Evolutionary conservation across 2,329 filamentous ascomycete genomes (phyloP), one percentile per base, ranked within the genome.

Genomic region (Alternaria gansuensis): DNA sequence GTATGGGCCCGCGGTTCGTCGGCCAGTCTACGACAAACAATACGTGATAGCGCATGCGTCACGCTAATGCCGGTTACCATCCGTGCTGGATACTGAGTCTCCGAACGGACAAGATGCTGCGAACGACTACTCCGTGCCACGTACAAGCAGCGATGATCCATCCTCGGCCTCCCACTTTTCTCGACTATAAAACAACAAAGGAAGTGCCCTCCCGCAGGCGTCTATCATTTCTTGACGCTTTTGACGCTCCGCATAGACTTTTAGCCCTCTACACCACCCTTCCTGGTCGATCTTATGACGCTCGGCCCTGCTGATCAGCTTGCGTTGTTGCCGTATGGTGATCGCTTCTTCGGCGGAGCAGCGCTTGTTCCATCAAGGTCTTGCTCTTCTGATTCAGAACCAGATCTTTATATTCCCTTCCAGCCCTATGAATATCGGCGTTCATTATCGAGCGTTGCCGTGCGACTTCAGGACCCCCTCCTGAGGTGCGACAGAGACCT

Each of bases 401-500:
- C 64, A 31, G 64, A 68, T 31, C 54, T 60, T 11, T 62, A 60
- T 23, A 11, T 55, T 23, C 57, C 21, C 40, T 52, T 43, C 31
- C 34, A 44, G 40, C 39, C 34, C 43, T 45, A 40, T 45, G 54
- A 28, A 26, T 48, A 23, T 48, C 57, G 23, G 26, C 61, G n/a
- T 33, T 55, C 24, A n/a, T 40, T 58, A 8, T 34, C 57, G 23
- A 62, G 43, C 29, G 21, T 43, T 6, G 48, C 53, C n/a, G 24
- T 57, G 5, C 65, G 54, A 23, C 63, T 75, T 13, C 60, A 64
- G n/a, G 65, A 74, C 51, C 68, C 66, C 5, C 51, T 51, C 26
- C 14, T 68, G 3, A 63, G 56, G 46, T 71, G 66, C 51, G 62
- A 70, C 5, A 58, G 63, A 10, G 68, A 70, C 46, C 60, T 79